Evolutionary conservation across 805 yeast species (phyloP), one percentile per base, ranked within the genome.

Genomic region (Phaffomyces opuntiae): DNA sequence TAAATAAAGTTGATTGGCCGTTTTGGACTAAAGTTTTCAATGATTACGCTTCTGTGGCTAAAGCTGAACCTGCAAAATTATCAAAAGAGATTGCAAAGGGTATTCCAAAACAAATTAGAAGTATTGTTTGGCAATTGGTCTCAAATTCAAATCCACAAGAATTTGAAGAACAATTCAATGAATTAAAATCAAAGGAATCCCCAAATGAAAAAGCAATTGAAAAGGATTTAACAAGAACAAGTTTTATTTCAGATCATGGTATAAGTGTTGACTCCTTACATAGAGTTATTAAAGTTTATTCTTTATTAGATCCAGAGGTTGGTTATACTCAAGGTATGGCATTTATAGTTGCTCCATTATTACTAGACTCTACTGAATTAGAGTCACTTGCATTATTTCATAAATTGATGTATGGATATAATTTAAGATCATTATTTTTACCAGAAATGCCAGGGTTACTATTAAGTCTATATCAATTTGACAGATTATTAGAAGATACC

Each of bases 301-400:
- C 93, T 21, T 66, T 87, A 40, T 83, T 78, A 61, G 98, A 93
- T 62, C 80, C 85, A 1, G 97, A 90, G 43, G 96, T 93, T 42
- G 99, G 99, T 0, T 93, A 93, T 59, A 93, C 97, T 2, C 99
- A 93, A 65, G 98, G 99, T 8, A 89, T 93, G 96, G 95, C 95
- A 1, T 93, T 93, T 59, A 78, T 93, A 38, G 78, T 87, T 0
- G 88, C 88, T 7, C 97, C 99, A 3, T 65, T 93, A 40, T 68
- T 89, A 39, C 72, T 90, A 69, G 87, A 87, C 54, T 77, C 88
- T 81, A 74, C 69, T 35, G 96, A 90, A 53, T 73, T 83, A 39
- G 97, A 91, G 61, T 81, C 96, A 5, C 91, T 91, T 65, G 80
- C 93, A 49, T 63, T 90, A 54, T 69, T 91, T 39, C 87, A 83